phyloP scores from a whole-genome alignment of 2,329 filamentous ascomycete species.

The Intubia oerlemansii region DNA sequence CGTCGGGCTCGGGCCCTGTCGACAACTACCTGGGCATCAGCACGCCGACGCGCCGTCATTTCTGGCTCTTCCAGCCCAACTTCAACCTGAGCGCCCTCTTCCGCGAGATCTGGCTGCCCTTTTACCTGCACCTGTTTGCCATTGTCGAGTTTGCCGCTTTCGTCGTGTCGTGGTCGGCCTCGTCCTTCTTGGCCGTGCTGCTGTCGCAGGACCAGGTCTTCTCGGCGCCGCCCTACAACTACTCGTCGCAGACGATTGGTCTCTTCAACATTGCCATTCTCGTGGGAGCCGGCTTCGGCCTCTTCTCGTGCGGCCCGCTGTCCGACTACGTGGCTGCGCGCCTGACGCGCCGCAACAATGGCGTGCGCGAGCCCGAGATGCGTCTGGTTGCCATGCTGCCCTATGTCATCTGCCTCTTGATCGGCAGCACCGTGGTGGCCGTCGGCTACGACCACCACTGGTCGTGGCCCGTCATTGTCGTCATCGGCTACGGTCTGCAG shows the following conservation, averaged over 20 bases:
- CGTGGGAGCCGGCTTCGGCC: conserved; percentile 18
- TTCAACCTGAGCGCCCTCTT: conserved; percentile 26
- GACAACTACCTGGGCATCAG: conserved; percentile 36
- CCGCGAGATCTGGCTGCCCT: conserved; percentile 36
- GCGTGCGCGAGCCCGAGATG: conserved; percentile 26
- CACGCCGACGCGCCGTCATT: conserved; percentile 30
- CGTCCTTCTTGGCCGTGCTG: conserved; percentile 30
- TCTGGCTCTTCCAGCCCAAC: conserved; percentile 25
- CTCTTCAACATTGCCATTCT: conserved; percentile 26
- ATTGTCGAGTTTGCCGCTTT: conserved; percentile 42
- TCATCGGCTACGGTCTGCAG: conserved; percentile 21
- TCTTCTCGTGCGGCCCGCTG: conserved; percentile 20
- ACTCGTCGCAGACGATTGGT: conserved; percentile 18
- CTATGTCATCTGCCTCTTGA: conserved; percentile 21
- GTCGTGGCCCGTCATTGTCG: conserved; percentile 25
- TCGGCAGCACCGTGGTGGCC: conserved; percentile 22
- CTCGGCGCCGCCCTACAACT: conserved; percentile 20
- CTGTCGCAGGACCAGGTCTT: conserved; percentile 29
- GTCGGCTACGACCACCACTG: conserved; percentile 24
- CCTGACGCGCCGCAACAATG: conserved; percentile 19
- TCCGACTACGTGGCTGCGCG: conserved; percentile 21
- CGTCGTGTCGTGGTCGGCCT: conserved; percentile 28
- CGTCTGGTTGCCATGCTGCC: conserved; percentile 21
- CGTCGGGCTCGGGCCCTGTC: conserved; percentile 11
- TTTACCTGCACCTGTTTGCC: conserved; percentile 38